Base-by-base conservation (phyloP, 495 filamentous ascomycete genomes). In the Lophiostoma macrostomum region DNA sequence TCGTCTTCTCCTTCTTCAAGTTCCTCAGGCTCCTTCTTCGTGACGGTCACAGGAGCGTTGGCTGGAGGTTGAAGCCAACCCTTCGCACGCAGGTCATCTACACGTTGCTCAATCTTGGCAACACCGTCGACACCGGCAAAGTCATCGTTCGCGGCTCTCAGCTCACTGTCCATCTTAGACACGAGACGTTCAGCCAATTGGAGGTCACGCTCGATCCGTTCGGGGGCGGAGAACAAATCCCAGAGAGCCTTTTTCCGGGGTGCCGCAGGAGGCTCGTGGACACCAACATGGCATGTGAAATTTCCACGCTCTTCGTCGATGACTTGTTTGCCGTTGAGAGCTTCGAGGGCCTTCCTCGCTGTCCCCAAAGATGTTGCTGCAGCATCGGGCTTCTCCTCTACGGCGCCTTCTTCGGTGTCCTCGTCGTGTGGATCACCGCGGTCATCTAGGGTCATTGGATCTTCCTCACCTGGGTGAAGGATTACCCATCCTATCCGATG, bases 401-500 rank as follows among this genome's bases (percentile, higher is more conserved):
- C 74, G 18, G 78, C 76, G 18, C 72, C 76, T 19, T 84, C 80
- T 48, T 80, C 73, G n/a, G 68, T 70, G 45, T 91, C 86, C 50
- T 82, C 83, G 14, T 82, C 81, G 27, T 80, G 69, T 3, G 76
- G 79, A 64, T 83, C 80, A n/a, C 77, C 77, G 59, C 80, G 60
- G n/a, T 80, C 80, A 46, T 82, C 73, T 27, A 79, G 74, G 4
- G 67, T 68, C 18, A 70, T 63, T 11, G 73, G 67, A 18, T 75
- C 73, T 31, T 94, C 88, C 1, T 82, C 73, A 11, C 83, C 80
- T 32, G 90, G 87, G 66, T 96, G 76, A 6, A 99, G 75, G 78
- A 97, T 95, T 50, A 99, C 90, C 91, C 91, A 99, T 18, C 94
- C 93, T 74, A 99, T 99, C 1, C 93, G 84, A 65, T 99, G 93